phyloP scores from a whole-genome alignment of 1,284 basidiomycete species.

The Coriolopsis trogii region DNA sequence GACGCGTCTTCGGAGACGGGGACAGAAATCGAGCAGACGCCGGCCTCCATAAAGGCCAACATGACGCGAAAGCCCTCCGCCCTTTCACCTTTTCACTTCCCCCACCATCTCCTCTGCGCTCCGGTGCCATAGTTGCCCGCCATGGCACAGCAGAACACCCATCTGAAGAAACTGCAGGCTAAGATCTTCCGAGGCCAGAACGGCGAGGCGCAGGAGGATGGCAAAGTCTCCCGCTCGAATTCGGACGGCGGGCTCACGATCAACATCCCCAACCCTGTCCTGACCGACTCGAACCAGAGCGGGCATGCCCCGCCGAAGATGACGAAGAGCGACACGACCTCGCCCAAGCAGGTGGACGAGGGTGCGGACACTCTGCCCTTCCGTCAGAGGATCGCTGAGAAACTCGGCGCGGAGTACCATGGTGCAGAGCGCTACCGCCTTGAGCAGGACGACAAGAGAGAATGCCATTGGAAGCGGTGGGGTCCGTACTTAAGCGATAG shows the following conservation, averaged over 20 bases:
- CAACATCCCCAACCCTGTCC: constrained; percentile 67
- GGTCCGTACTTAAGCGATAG: constrained; percentile 96
- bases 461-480: constrained; percentile 96
- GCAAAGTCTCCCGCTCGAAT: constrained; percentile 31
- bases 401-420: constrained; percentile 61
- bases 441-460: constrained; percentile 65
- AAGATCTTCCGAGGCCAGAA: constrained; percentile 69
- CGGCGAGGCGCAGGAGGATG: constrained; percentile 20
- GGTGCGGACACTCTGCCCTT: constrained; percentile 41
- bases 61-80: constrained; percentile 13
- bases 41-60: constrained; percentile 11
- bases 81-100: constrained; percentile 21
- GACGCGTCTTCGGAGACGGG: constrained; percentile 18
- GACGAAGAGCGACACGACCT: constrained; percentile 40
- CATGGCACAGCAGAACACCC: constrained; percentile 41
- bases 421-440: constrained; percentile 75
- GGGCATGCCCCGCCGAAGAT: constrained; percentile 40
- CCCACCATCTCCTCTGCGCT: constrained; percentile 29
- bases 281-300: constrained; percentile 11
- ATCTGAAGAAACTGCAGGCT: constrained; percentile 67
- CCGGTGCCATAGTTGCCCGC: constrained; percentile 24
- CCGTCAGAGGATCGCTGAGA: constrained; percentile 61
- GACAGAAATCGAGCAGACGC: constrained; percentile 16
- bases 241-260: constrained; percentile 68
- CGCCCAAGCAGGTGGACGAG: constrained; percentile 27